These are phyloP conservation scores for Penicillium verrucosum DNA, from an alignment of 2,329 filamentous ascomycete genomes.

Conservation along the genomic window DNA sequence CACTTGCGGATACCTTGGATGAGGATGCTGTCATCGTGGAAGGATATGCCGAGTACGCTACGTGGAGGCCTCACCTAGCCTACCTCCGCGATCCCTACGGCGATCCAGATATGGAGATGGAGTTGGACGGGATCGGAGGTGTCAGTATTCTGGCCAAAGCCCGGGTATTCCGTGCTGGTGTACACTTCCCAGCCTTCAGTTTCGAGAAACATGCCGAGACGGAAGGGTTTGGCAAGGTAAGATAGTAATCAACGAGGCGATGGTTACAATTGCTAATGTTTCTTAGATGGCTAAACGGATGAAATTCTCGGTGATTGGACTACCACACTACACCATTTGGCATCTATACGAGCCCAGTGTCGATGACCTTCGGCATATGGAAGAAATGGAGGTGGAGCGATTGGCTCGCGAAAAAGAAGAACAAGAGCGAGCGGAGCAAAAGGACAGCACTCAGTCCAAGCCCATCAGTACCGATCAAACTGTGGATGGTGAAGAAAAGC, in stretches of 20 bases:
- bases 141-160: slow-evolving; percentile 97
- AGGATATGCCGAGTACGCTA: slow-evolving; percentile 97
- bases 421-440: slow-evolving; percentile 65
- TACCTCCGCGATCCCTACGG: slow-evolving; percentile 96
- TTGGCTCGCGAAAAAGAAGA: slow-evolving; percentile 77
- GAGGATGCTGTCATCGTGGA: slow-evolving; percentile 99
- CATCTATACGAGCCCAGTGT: slow-evolving; percentile 99
- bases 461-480: slow-evolving; percentile 28
- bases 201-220: slow-evolving; percentile 99
- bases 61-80: slow-evolving; percentile 93
- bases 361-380: slow-evolving; percentile 96
- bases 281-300: slow-evolving; percentile 91
- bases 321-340: slow-evolving; percentile 98
- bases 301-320: slow-evolving; percentile 89
- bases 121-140: slow-evolving; percentile 95
- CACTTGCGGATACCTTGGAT: slow-evolving; percentile 88
- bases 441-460: slow-evolving; percentile 70
- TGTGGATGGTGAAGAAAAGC: slow-evolving; percentile 11
- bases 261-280: slow-evolving; percentile 15
- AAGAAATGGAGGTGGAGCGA: slow-evolving; percentile 91
- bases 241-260: slow-evolving; percentile 13
- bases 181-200: slow-evolving; percentile 96
- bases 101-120: slow-evolving; percentile 99
- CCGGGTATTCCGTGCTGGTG: slow-evolving; percentile 87
- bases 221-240: slow-evolving; percentile 95